These are phyloP conservation scores for Hippophae rhamnoides DNA, from an alignment of 306 rosid species.

Conservation along the genomic window DNA sequence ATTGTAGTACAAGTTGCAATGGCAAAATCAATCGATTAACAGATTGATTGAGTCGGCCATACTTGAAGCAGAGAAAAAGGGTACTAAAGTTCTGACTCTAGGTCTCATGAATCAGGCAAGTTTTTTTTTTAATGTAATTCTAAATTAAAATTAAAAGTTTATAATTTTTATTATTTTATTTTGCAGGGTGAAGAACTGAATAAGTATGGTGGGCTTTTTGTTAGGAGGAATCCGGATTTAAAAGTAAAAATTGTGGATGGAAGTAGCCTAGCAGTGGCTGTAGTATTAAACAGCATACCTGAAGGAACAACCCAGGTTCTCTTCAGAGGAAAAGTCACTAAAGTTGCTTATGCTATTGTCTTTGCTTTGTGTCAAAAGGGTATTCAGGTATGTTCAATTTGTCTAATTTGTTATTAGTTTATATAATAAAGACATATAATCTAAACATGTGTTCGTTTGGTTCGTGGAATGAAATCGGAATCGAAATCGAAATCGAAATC, in stretches of 20 bases:
- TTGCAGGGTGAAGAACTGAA: conserved; percentile 53
- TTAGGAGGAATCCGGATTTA: conserved; percentile 36
- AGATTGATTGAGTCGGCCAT: conserved; percentile 26
- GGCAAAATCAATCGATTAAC: conserved; percentile 27
- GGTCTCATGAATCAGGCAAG: conserved; percentile 23
- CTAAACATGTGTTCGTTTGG: no score
- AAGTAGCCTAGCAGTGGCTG: conserved; percentile 50
- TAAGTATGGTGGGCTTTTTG: conserved; percentile 43
- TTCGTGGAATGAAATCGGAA: no score
- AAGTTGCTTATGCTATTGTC: conserved; percentile 54
- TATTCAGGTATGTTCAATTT: conserved; percentile 32
- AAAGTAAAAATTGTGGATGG: conserved; percentile 71
- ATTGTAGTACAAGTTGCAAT: conserved; percentile 18
- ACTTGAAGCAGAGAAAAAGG: conserved; percentile 29
- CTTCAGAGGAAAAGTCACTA: conserved; percentile 48
- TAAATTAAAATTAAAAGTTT: neutral
- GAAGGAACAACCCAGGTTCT: conserved; percentile 52
- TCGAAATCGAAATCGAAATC: no score
- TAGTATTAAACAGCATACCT: conserved; percentile 46
- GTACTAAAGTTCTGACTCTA: conserved; percentile 24
- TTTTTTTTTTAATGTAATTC: neutral
- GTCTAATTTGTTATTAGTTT: neutral
- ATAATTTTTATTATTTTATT: neutral
- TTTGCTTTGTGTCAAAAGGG: conserved; percentile 37
- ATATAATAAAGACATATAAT: no score